phyloP scores from a whole-genome alignment of 2,329 filamentous ascomycete species.

The Beauveria asiatica region DNA sequence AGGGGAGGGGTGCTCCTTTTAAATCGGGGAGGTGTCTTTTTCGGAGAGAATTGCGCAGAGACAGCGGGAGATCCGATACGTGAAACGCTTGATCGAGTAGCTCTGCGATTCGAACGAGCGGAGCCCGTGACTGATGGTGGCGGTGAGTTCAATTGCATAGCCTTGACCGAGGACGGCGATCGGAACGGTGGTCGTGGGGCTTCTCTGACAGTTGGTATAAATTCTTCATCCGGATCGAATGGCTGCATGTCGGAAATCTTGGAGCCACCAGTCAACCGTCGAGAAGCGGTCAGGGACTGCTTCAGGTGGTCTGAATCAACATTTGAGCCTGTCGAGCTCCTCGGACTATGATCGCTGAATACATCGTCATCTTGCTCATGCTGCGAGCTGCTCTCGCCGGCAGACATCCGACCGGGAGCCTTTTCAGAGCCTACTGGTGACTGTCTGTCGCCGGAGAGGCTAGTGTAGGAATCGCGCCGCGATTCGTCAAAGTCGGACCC shows the following conservation, averaged over 20 bases:
- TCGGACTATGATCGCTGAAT: slow-evolving; percentile 49
- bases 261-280: slow-evolving; percentile 22
- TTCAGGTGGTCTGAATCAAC: slow-evolving; percentile 25
- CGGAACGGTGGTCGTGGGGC: slow-evolving; percentile 57
- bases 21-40: slow-evolving; percentile 51
- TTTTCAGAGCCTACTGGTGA: neutral
- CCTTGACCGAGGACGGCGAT: slow-evolving; percentile 59
- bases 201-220: slow-evolving; percentile 46
- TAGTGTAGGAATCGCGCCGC: slow-evolving; percentile 2
- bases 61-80: slow-evolving; percentile 46
- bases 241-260: slow-evolving; percentile 45
- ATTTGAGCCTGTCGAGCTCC: slow-evolving; percentile 48
- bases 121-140: slow-evolving; percentile 49
- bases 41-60: slow-evolving; percentile 46
- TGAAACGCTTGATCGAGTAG: slow-evolving; percentile 40
- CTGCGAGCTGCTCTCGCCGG: slow-evolving; percentile 35
- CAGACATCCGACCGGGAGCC: neutral
- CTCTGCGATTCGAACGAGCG: slow-evolving; percentile 43
- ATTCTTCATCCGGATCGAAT: slow-evolving; percentile 36
- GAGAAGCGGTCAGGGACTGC: slow-evolving; percentile 10
- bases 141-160: slow-evolving; percentile 64
- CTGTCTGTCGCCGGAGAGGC: neutral
- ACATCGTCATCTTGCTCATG: slow-evolving; percentile 47
- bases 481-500: neutral
- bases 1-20: slow-evolving; percentile 54